phyloP scores from a whole-genome alignment of 805 yeast species.

The Yarrowia bubula region DNA sequence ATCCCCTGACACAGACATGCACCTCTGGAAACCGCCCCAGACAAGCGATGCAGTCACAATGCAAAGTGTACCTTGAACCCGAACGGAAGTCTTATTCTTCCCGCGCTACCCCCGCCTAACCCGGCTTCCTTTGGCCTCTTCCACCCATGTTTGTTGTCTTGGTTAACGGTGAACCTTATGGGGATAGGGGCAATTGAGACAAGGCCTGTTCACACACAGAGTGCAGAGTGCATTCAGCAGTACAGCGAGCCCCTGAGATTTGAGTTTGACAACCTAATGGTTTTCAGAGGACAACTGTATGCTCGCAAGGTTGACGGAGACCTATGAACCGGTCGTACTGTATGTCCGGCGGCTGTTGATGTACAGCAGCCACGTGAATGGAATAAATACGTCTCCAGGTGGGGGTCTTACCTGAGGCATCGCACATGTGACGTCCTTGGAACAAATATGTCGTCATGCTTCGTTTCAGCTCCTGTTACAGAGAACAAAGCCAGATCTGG shows the following conservation, averaged over 20 bases:
- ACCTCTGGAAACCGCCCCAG: neutral
- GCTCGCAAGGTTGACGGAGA: too few species aligned
- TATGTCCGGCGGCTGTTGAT: neutral
- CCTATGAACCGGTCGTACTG: neutral
- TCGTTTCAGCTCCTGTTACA: neutral
- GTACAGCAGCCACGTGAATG: neutral
- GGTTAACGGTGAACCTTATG: constrained; percentile 11
- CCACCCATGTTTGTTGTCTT: neutral
- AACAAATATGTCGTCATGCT: neutral
- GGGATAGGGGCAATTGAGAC: neutral
- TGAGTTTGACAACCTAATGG: neutral
- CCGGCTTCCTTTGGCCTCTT: neutral
- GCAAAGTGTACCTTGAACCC: constrained; percentile 10
- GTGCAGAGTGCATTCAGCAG: neutral
- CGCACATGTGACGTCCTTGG: neutral
- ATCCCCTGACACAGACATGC: neutral
- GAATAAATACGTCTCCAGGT: neutral
- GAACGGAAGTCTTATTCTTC: neutral
- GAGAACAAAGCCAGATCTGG: neutral
- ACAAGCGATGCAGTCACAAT: constrained; percentile 2
- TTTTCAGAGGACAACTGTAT: too few species aligned
- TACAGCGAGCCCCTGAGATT: neutral
- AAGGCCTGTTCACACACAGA: neutral
- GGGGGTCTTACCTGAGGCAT: neutral
- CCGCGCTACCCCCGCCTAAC: neutral